Percentiles rank a stretch among this genome's conserved stretches.
These are phyloP conservation scores for Discostella stelligeroides DNA, from an alignment of 108 stramenopile species.

Conservation along the genomic window DNA sequence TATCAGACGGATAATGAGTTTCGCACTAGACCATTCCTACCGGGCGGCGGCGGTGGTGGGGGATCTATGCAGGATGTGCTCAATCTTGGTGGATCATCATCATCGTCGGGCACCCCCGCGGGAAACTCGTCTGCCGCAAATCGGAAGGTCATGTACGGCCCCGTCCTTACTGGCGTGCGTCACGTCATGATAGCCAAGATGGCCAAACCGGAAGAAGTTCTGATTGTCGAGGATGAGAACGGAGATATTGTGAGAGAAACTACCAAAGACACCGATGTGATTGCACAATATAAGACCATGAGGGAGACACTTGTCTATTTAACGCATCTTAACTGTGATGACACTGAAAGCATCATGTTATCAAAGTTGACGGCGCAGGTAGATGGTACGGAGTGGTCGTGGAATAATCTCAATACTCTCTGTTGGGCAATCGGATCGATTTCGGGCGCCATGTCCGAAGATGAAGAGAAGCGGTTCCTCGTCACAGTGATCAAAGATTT, in stretches of 20 bases:
- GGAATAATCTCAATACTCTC: constrained; percentile 96
- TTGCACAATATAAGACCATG: constrained; percentile 99
- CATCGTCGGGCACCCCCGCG: no score
- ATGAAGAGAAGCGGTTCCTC: constrained; percentile 98
- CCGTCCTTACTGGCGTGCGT: constrained; percentile 88
- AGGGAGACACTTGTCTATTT: constrained; percentile 97
- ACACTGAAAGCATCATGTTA: constrained; percentile 98
- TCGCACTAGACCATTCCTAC: constrained; percentile 23
- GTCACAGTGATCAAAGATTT: constrained; percentile 99
- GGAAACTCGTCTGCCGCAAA: constrained; percentile 41
- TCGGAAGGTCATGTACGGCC: constrained; percentile 84
- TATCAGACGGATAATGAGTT: constrained; percentile 85
- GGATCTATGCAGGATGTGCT: constrained; percentile 50
- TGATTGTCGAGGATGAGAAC: constrained; percentile 99
- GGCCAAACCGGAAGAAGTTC: constrained; percentile 99
- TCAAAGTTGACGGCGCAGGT: constrained; percentile 96
- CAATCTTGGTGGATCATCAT: constrained; percentile 52
- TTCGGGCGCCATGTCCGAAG: constrained; percentile 98
- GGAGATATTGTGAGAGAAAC: constrained; percentile 97
- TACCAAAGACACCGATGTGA: constrained; percentile 98
- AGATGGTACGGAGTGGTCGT: constrained; percentile 89
- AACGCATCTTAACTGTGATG: constrained; percentile 97
- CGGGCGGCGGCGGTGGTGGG: constrained; percentile 13
- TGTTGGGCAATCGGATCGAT: constrained; percentile 99
- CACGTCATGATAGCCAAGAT: constrained; percentile 97